A percentile compares a stretch with the other conserved stretches of the same genome.
These are phyloP conservation scores for Haplosporangium sp. DNA, from an alignment of 371 early-diverging fungal genomes.

Conservation along the genomic window DNA sequence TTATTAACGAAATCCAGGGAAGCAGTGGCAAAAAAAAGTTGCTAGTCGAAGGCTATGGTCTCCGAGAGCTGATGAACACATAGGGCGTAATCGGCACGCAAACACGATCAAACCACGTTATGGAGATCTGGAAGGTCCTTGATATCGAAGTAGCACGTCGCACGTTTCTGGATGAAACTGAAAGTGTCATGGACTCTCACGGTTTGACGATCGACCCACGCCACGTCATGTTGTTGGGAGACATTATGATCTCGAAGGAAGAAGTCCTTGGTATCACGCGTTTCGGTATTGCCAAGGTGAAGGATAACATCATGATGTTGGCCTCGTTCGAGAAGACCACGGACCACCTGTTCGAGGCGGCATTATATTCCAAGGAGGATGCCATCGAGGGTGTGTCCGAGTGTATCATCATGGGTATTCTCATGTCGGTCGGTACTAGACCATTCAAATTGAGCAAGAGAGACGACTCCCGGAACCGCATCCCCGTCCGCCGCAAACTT, in stretches of 20 bases:
- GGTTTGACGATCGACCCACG: slow-evolving; percentile 94
- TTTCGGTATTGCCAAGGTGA: slow-evolving; percentile 99
- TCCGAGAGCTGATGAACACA: slow-evolving; percentile 91
- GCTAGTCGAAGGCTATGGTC: slow-evolving; percentile 95
- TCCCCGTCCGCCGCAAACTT: too few species aligned
- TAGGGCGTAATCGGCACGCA: slow-evolving; percentile 82
- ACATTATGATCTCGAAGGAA: slow-evolving; percentile 98
- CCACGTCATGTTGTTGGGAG: slow-evolving; percentile 98
- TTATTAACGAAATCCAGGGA: slow-evolving; percentile 80
- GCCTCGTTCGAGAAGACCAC: slow-evolving; percentile 99
- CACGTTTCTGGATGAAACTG: slow-evolving; percentile 82
- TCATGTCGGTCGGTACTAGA: slow-evolving; percentile 98
- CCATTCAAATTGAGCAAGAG: too few species aligned
- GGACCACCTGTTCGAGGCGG: slow-evolving; percentile 99
- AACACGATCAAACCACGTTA: slow-evolving; percentile 93
- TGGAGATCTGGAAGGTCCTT: slow-evolving; percentile 93
- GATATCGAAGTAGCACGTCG: slow-evolving; percentile 98
- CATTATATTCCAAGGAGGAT: slow-evolving; percentile 93
- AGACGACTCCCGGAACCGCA: too few species aligned
- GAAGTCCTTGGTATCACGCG: slow-evolving; percentile 99
- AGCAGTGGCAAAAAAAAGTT: slow-evolving; percentile 68
- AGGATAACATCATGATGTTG: slow-evolving; percentile 97
- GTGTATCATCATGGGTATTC: slow-evolving; percentile 99
- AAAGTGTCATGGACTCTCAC: slow-evolving; percentile 68
- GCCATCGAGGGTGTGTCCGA: slow-evolving; percentile 97